Evolutionary conservation across 192 early-diverging fungal genomes (phyloP), one percentile per base, ranked within the genome.

Genomic region (Linderina pennispora): DNA sequence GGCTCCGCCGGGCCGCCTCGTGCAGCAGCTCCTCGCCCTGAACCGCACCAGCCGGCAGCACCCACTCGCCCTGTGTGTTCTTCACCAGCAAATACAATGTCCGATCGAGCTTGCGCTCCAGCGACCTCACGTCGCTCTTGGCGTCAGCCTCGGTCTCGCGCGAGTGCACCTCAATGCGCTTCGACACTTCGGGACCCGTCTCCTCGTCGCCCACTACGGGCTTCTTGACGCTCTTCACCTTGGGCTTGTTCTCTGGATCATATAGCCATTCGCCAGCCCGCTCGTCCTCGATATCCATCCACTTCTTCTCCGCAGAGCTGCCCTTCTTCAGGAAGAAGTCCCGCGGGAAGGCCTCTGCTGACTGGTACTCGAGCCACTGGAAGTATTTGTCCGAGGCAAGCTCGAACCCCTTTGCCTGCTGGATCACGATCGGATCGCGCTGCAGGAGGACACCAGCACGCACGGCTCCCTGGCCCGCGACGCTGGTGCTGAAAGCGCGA

Each of bases 1-100:
- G 58, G 40, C 78, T 76, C 51, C 88, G 80, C 44, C 73, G 67
- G 25, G 91, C 88, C 36, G 86, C 88, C 79, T 90, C 61, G 13
- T 53, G 43, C n/a, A 93, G 64, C 38, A 81, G 69, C 75, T 93
- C 91, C 10, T 65, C 59, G 21, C 56, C 63, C 43, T 77, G 66
- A 2, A 91, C 71, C 3, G 55, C 57, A 17, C 83, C 81, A 49
- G 82, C 79, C 20, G 88, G 87, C 42, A 93, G 80, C 53, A 71
- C 63, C 91, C 91, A 93, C 36, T 80, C 45, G 1, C 67, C 65
- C 39, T 72, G 45, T 18, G 62, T 68, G 47, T 77, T 78, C 57
- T 85, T 86, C 15, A 92, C 85, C 42, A 92, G 73, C 36, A 94
- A 55, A 70, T 88, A 94, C 52, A 94, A 62, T 14, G 86, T 87